These are phyloP conservation scores for Casuarina glauca DNA, from an alignment of 306 rosid genomes.

Conservation along the genomic window DNA sequence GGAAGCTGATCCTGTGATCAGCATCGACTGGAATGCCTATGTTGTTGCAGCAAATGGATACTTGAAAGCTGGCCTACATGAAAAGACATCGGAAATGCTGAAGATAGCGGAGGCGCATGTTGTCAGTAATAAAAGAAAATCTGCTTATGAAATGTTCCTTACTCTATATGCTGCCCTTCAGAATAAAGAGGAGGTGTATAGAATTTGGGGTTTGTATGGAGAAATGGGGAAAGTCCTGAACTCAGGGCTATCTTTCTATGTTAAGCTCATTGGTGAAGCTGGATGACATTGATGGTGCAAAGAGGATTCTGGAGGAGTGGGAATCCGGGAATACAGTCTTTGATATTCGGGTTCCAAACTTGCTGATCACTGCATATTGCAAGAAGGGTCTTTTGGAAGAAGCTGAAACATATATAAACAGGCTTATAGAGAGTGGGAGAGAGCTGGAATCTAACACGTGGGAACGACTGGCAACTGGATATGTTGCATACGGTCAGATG, in stretches of 20 bases:
- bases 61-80: constrained; percentile 47
- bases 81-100: constrained; percentile 42
- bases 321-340: constrained; percentile 40
- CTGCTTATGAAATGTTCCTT: constrained; percentile 49
- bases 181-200: constrained; percentile 57
- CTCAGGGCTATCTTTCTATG: constrained; percentile 51
- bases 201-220: constrained; percentile 55
- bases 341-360: constrained; percentile 52
- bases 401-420: constrained; percentile 47
- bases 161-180: constrained; percentile 47
- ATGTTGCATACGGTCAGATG: constrained; percentile 39
- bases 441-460: constrained; percentile 43
- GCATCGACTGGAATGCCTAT: constrained; percentile 49
- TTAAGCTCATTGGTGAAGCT: constrained; percentile 62
- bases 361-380: constrained; percentile 61
- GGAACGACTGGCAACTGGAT: constrained; percentile 51
- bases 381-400: constrained; percentile 48
- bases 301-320: constrained; percentile 66
- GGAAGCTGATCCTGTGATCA: constrained; percentile 51
- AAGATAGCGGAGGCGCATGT: constrained; percentile 46
- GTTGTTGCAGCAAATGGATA: constrained; percentile 54
- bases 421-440: constrained; percentile 53
- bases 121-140: constrained; percentile 12
- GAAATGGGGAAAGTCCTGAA: constrained; percentile 10
- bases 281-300: constrained; percentile 63